Base-by-base conservation (phyloP, 306 rosid genomes). In the Oemleria cerasiformis region DNA sequence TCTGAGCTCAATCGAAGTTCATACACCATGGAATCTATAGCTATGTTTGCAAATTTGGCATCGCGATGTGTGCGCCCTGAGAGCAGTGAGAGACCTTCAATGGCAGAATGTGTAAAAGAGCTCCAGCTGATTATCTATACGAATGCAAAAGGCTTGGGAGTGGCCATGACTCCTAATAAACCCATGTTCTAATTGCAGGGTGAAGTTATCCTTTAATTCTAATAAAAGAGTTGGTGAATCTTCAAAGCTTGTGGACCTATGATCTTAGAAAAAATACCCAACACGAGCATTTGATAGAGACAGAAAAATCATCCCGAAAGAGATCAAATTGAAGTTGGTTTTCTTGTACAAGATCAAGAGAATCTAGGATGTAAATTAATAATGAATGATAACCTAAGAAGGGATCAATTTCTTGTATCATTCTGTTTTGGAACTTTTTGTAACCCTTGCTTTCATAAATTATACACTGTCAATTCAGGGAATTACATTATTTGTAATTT, bases 1-100 rank as follows among this genome's bases (percentile, higher is more conserved):
- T 86, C 92, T 41, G 96, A 91, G 63, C 69, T 94, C 83, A 75
- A 81, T 70, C 88, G 92, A 84, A 88, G 84, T 65, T 82, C 97
- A 43, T 88, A 86, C 80, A 88, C 87, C 59, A 74, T 94, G 85
- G 97, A 86, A 75, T 91, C 98, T 56, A 76, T 87, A 71, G 79
- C 76, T 79, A 87, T 87, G 94, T 91, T 91, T 78, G 97, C 98
- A 43, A 94, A 91, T 73, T 80, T 94, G 65, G 98, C 97, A 77
- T 94, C 98, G 45, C 78, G 96, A 59, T 94, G 98, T 66, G 95
- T 91, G 54, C 88, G 98, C 58, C 61, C 73, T 5, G 95, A 91
- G 40, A 89, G 98, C 80, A 82, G 82, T 9, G 90, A 89, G 75
- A 85, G 98, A 67, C 98, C 98, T 51, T 77, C 96, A 57, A 84